Evolutionary conservation across 331 rosid species (phyloP), one percentile per base, ranked within the genome.

Genomic region (Quercus phellos): DNA sequence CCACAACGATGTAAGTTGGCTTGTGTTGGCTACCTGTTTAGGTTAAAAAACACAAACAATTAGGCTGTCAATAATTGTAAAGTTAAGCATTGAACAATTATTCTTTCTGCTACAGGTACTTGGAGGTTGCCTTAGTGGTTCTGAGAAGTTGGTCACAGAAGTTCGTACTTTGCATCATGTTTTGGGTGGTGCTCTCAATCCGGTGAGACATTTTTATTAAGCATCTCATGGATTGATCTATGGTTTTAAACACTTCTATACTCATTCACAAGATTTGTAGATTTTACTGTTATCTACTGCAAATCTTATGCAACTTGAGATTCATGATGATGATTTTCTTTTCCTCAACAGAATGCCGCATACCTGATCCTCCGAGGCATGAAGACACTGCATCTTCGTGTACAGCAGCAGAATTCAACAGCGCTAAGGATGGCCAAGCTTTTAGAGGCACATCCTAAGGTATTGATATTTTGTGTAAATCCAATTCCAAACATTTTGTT

Each of bases 381-480:
- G 97, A 91, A 93, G 88, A 93, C 98, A 0, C 68, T 91, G 86
- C 97, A 91, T 83, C 94, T 93, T 78, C 98, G 98, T 87, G 84
- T 93, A 69, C 88, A 61, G 90, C 98, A 93, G 75, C 98, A 93
- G 77, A 93, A 91, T 76, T 86, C 92, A 29, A 87, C 95, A 51
- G 97, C 84, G 56, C 11, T 72, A 63, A 84, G 88, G 93, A 86
- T 91, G 87, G 93, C 97, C 80, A 70, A 85, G 77, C 42, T 91
- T 79, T 90, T 93, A 86, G 97, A 93, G 92, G 92, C 89, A 80
- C 98, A 93, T 93, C 97, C 97, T 74, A 91, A 91, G 97, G 98
- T 93, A 84, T 14, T 53, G 27, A 55, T 74, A 22, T 29, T 21
- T 74, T 0, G 18, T 74, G 68, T 38, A 32, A 34, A 21, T 35